A percentile compares a stretch with the other conserved stretches of the same genome.
Evolutionary conservation across 352 stramenopile species (phyloP).

Genomic region (Phytophthora foliorum): DNA sequence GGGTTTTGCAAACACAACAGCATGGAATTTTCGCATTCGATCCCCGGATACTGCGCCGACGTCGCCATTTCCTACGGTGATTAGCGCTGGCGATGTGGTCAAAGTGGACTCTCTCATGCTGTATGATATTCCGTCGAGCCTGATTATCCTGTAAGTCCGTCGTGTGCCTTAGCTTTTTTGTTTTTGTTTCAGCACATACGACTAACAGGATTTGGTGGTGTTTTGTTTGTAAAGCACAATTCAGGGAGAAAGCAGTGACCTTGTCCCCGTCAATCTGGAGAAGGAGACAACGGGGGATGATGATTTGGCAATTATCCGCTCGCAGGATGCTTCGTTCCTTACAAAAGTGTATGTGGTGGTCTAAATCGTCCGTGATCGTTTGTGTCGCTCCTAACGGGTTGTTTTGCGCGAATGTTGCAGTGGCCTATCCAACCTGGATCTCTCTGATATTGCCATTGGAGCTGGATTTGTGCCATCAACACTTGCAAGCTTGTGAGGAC

Average conservation of each 20-base stretch:
- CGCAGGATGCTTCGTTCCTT: slow-evolving; percentile 27
- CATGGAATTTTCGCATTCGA: slow-evolving; percentile 46
- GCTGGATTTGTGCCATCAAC: slow-evolving; percentile 42
- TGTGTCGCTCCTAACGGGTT: neutral
- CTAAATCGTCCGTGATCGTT: neutral
- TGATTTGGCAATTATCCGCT: slow-evolving; percentile 33
- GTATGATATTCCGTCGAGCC: slow-evolving; percentile 26
- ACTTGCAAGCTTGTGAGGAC: slow-evolving; percentile 41
- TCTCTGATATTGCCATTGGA: slow-evolving; percentile 33
- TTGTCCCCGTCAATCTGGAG: slow-evolving; percentile 37
- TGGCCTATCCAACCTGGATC: slow-evolving; percentile 48
- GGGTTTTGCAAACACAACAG: slow-evolving; percentile 40
- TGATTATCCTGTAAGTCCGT: slow-evolving; percentile 37
- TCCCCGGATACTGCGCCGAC: slow-evolving; percentile 17
- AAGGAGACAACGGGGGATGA: slow-evolving; percentile 29
- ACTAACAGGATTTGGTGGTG: neutral
- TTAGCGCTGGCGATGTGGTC: slow-evolving; percentile 15
- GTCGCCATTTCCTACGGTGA: slow-evolving; percentile 25
- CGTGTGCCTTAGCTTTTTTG: neutral
- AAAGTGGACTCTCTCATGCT: slow-evolving; percentile 44
- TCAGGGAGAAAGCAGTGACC: slow-evolving; percentile 25
- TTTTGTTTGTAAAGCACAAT: slow-evolving; percentile 31
- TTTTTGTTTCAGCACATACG: neutral
- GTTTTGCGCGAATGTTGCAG: slow-evolving; percentile 24
- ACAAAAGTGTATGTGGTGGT: slow-evolving; percentile 35